phyloP scores from a whole-genome alignment of 805 yeast species.

The Kodamaea jinghongensis region DNA sequence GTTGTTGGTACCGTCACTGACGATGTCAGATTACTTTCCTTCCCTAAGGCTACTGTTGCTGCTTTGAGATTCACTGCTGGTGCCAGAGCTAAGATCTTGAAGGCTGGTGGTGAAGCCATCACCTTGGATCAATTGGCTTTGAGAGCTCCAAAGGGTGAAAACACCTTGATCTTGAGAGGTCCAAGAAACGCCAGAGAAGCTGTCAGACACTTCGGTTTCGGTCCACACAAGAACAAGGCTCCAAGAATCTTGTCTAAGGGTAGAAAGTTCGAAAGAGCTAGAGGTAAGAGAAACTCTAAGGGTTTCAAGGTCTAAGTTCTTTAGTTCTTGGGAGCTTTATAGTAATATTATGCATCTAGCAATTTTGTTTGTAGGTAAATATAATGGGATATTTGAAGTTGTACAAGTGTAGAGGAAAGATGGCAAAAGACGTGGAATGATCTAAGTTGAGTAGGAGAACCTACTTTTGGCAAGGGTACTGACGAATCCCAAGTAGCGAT shows the following conservation, averaged over 20 bases:
- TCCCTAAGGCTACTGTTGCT: conserved; percentile 97
- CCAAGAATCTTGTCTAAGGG: conserved; percentile 97
- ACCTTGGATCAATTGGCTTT: conserved; percentile 98
- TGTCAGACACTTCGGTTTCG: conserved; percentile 99
- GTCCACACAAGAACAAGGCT: conserved; percentile 99
- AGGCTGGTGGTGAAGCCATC: conserved; percentile 99
- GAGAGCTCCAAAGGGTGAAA: conserved; percentile 99
- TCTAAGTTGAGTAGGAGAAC: too few species aligned
- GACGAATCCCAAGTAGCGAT: too few species aligned
- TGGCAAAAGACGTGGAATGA: too few species aligned
- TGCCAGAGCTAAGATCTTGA: conserved; percentile 95
- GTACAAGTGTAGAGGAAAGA: not conserved
- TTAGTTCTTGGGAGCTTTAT: not conserved
- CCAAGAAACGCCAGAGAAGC: conserved; percentile 99
- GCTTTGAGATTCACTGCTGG: conserved; percentile 99
- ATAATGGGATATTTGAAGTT: not conserved
- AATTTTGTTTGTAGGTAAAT: not conserved
- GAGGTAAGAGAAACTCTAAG: conserved; percentile 99
- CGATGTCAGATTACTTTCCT: conserved; percentile 87
- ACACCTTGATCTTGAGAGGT: conserved; percentile 97
- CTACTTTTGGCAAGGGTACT: too few species aligned
- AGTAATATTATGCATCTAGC: too few species aligned
- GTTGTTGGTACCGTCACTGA: conserved; percentile 99
- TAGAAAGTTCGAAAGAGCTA: conserved; percentile 99
- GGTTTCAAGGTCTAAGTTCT: conserved; percentile 97